Evolutionary conservation across 805 yeast species (phyloP).

Genomic region (Lipomyces orientalis): DNA sequence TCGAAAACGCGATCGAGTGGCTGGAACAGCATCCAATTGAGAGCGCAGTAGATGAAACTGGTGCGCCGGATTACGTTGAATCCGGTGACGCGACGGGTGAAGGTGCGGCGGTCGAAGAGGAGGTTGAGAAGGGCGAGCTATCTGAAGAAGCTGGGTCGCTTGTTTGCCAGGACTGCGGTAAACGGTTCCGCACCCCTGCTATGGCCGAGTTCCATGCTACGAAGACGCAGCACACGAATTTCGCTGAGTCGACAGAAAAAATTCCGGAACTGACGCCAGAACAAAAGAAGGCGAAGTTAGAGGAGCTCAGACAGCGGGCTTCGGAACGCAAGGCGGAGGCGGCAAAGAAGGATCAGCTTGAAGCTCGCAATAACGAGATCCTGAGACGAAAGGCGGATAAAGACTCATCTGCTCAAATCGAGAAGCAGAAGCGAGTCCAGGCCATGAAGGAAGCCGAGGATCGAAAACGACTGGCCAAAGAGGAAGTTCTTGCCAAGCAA

Average conservation of each 20-base stretch:
- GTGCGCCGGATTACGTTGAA: constrained; percentile 12
- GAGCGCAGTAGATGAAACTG: constrained; percentile 32
- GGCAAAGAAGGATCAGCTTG: constrained; percentile 43
- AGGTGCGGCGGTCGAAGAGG: constrained; percentile 16
- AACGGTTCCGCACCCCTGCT: constrained; percentile 33
- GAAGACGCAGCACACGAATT: constrained; percentile 29
- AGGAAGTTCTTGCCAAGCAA: constrained; percentile 44
- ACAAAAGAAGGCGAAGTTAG: constrained; percentile 43
- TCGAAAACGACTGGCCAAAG: constrained; percentile 42
- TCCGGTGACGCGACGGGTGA: constrained; percentile 11
- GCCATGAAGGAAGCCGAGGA: constrained; percentile 44
- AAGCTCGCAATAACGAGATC: constrained; percentile 42
- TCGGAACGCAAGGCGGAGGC: constrained; percentile 43
- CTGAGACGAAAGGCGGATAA: constrained; percentile 42
- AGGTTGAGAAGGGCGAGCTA: constrained; percentile 28
- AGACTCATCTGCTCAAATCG: constrained; percentile 41
- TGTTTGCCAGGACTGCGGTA: constrained; percentile 36
- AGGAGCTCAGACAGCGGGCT: constrained; percentile 43
- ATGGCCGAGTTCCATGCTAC: constrained; percentile 37
- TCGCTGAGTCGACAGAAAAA: constrained; percentile 35
- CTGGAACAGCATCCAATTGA: constrained; percentile 42
- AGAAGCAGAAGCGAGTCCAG: constrained; percentile 44
- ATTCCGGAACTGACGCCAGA: constrained; percentile 41
- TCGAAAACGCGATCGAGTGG: constrained; percentile 46
- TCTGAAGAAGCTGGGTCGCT: constrained; percentile 38